Percentiles rank a stretch among this genome's conserved stretches.
phyloP scores from a whole-genome alignment of 371 early-diverging fungal species.

The Blakeslea trispora region DNA sequence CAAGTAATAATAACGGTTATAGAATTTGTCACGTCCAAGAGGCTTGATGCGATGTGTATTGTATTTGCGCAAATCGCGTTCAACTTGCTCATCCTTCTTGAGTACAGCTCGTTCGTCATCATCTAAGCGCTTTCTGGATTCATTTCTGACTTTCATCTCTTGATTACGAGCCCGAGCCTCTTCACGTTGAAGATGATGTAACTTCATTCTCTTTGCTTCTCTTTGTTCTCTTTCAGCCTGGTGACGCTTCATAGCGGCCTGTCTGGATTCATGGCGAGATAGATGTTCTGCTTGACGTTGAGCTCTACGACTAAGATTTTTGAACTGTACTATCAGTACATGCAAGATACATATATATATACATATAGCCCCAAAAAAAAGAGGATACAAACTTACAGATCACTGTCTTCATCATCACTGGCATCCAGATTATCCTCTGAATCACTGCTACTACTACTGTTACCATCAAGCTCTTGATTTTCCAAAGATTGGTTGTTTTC shows the following conservation, averaged over 20 bases:
- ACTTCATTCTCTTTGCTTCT: conserved; percentile 45
- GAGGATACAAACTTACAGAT: conserved; percentile 5
- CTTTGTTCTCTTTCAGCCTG: conserved; percentile 54
- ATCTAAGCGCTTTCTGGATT: conserved; percentile 49
- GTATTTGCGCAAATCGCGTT: conserved; percentile 64
- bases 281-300: conserved; percentile 32
- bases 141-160: conserved; percentile 47
- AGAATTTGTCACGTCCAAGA: conserved; percentile 84
- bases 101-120: conserved; percentile 51
- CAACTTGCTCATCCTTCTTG: conserved; percentile 61
- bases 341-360: too few relatives aligned
- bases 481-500: conserved; percentile 17
- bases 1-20: conserved; percentile 84
- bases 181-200: conserved; percentile 51
- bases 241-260: conserved; percentile 52
- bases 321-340: not conserved
- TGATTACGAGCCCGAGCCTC: conserved; percentile 47
- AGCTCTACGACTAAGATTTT: conserved; percentile 30
- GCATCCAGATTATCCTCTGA: conserved; percentile 29
- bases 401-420: conserved; percentile 26
- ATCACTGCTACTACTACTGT: not conserved
- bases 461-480: conserved; percentile 1
- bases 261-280: conserved; percentile 54
- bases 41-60: conserved; percentile 70
- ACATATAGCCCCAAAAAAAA: too few relatives aligned